Conservation (phyloP, 768 basidiomycete species). For the Macrolepiota albuminosa region DNA sequence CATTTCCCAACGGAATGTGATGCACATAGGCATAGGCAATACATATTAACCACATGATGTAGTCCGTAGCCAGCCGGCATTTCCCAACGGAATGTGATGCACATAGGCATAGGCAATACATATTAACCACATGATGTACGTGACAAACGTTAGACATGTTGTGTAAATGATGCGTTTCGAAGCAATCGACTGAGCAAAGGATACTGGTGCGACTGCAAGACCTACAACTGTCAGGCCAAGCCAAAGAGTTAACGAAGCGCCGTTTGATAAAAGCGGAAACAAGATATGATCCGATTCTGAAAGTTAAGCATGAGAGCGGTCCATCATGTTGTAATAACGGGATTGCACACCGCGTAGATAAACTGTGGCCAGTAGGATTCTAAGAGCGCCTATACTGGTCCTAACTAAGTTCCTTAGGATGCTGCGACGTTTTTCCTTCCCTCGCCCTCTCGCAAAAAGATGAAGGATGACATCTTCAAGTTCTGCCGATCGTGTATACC, state of each 20-base stretch:
- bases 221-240: slow-evolving; percentile 36
- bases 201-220: slow-evolving; percentile 43
- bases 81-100: slow-evolving; percentile 35
- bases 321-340: slow-evolving; percentile 1
- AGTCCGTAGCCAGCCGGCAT: slow-evolving; percentile 37
- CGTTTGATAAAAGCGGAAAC: slow-evolving; percentile 41
- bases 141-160: slow-evolving; percentile 53
- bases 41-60: slow-evolving; percentile 56
- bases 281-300: slow-evolving; percentile 52
- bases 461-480: slow-evolving; percentile 63
- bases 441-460: slow-evolving; percentile 51
- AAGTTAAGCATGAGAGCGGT: slow-evolving; percentile 10
- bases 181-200: slow-evolving; percentile 48
- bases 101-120: slow-evolving; percentile 49
- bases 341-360: slow-evolving; percentile 60
- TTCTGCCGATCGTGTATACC: slow-evolving; percentile 62
- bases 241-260: slow-evolving; percentile 28
- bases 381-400: slow-evolving; percentile 37
- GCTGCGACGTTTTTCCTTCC: slow-evolving; percentile 42
- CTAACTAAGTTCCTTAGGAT: slow-evolving; percentile 42
- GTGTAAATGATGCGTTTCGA: slow-evolving; percentile 51
- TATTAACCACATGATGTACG: slow-evolving; percentile 59
- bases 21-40: slow-evolving; percentile 47
- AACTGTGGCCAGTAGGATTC: slow-evolving; percentile 49
- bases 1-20: slow-evolving; percentile 33